Base-by-base conservation (phyloP, 495 filamentous ascomycete genomes). In the Filosporella fistucella region DNA sequence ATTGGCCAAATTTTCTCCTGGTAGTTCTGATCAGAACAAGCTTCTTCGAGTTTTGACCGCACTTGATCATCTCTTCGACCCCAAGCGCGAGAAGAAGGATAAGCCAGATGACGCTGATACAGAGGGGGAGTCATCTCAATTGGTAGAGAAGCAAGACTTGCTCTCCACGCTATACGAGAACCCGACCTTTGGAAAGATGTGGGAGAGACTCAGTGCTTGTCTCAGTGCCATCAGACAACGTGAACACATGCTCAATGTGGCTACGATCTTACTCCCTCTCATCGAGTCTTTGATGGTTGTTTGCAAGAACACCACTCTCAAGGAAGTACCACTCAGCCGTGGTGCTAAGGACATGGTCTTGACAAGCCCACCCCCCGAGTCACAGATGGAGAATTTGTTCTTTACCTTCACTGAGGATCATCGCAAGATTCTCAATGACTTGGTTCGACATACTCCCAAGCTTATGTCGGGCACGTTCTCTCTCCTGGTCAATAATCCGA, bases 361-460 rank as follows among this genome's bases (percentile, higher is more conserved):
- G 17, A 79, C 83, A 26, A 94, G 83, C 55, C 81, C 87, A n/a
- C 78, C 86, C 18, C 81, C 85, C 7, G 91, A 91, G 59, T 76
- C 85, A 36, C 81, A 78, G 43, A 88, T 96, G 72, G 88, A 95
- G 51, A 85, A 75, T 39, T 69, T 99, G 32, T 99, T 99, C 81
- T 99, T 97, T 78, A 89, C 81, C 32, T 99, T 99, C 59, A 99
- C 93, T 0, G 91, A 96, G 62, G 91, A 97, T 49, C 93, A 99
- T 66, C 87, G 93, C 53, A 95, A 95, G 60, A 96, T 99, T 47
- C 77, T 99, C 44, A 99, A 99, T 61, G 94, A 97, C 59, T 84
- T 99, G 48, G 94, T 99, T 50, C 86, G 93, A 28, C 86, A 94
- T 53, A 97, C 93, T 52, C 93, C 93, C 24, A 91, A 95, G 57